Conservation (phyloP, 495 filamentous ascomycete species). For the Staphylotrichum longicolle region DNA sequence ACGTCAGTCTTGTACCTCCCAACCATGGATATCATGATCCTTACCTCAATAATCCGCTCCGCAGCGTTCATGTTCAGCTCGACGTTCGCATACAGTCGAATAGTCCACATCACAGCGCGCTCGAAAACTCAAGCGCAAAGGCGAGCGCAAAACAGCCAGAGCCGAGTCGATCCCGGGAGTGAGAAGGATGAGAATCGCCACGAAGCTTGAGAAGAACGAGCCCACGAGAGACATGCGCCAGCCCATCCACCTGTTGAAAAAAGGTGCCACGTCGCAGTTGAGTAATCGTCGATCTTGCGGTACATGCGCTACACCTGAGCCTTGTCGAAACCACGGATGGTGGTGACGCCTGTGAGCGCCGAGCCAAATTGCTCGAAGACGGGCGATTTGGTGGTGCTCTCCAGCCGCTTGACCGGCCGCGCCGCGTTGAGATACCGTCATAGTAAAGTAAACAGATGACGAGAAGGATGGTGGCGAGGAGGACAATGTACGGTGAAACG, state of each 20-base stretch:
- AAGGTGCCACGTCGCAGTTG: conserved; percentile 61
- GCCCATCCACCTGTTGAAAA: conserved; percentile 73
- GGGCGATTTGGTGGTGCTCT: conserved; percentile 69
- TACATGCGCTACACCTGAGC: conserved; percentile 64
- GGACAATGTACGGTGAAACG: conserved; percentile 60
- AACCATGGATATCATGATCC: not conserved
- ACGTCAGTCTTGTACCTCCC: not conserved
- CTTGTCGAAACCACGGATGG: conserved; percentile 73
- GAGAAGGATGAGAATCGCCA: conserved; percentile 63
- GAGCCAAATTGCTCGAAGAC: conserved; percentile 76
- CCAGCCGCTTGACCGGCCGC: conserved; percentile 72
- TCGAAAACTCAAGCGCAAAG: conserved; percentile 56
- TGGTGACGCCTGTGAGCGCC: conserved; percentile 66
- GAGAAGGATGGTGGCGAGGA: conserved; percentile 56
- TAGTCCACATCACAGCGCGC: conserved; percentile 55
- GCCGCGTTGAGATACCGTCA: conserved; percentile 64
- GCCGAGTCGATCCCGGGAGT: conserved; percentile 65
- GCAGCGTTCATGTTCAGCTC: conserved; percentile 84
- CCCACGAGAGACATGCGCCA: conserved; percentile 70
- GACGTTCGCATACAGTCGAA: conserved; percentile 60
- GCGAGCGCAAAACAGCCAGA: conserved; percentile 72
- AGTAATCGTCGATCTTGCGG: conserved; percentile 61
- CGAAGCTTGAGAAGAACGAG: conserved; percentile 63
- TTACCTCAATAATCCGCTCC: conserved; percentile 70
- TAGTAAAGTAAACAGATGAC: conserved; percentile 55